Percentiles rank a stretch among this genome's conserved stretches.
These are phyloP conservation scores for Lentinula edodes DNA, from an alignment of 768 basidiomycete genomes.

Conservation along the genomic window DNA sequence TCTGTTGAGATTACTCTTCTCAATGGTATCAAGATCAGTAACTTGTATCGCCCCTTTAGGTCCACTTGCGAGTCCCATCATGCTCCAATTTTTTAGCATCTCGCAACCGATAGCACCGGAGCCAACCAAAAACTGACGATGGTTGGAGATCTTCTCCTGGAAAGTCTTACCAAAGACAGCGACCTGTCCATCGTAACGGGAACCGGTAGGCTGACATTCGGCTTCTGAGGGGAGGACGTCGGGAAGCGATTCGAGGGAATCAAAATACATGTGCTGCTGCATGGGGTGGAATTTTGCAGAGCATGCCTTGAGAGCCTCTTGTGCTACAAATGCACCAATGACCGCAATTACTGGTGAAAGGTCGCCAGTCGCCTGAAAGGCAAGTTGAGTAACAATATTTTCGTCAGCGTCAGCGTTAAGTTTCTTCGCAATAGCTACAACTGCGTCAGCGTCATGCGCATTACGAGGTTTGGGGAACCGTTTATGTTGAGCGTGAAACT, in stretches of 20 bases:
- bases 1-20: slow-evolving; percentile 97
- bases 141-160: slow-evolving; percentile 86
- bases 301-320: slow-evolving; percentile 95
- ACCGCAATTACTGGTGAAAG: slow-evolving; percentile 88
- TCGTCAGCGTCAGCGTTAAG: slow-evolving; percentile 74
- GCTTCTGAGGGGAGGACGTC: slow-evolving; percentile 65
- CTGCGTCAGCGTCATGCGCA: slow-evolving; percentile 62
- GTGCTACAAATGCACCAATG: slow-evolving; percentile 95
- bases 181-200: slow-evolving; percentile 91
- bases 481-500: slow-evolving; percentile 59
- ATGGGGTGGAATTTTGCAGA: slow-evolving; percentile 98
- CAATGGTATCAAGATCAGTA: slow-evolving; percentile 97
- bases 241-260: slow-evolving; percentile 94
- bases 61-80: slow-evolving; percentile 92
- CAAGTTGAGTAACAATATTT: slow-evolving; percentile 74
- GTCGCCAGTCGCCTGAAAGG: slow-evolving; percentile 90
- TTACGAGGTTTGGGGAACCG: slow-evolving; percentile 82
- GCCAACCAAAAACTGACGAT: slow-evolving; percentile 94
- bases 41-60: slow-evolving; percentile 80
- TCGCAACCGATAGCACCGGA: slow-evolving; percentile 99
- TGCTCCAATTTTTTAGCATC: slow-evolving; percentile 99
- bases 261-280: slow-evolving; percentile 93
- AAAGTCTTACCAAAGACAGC: slow-evolving; percentile 93
- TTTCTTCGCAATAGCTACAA: slow-evolving; percentile 78
- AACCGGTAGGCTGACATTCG: slow-evolving; percentile 76